Base-by-base conservation (phyloP, 495 filamentous ascomycete species). In the Penicilliopsis zonata region DNA sequence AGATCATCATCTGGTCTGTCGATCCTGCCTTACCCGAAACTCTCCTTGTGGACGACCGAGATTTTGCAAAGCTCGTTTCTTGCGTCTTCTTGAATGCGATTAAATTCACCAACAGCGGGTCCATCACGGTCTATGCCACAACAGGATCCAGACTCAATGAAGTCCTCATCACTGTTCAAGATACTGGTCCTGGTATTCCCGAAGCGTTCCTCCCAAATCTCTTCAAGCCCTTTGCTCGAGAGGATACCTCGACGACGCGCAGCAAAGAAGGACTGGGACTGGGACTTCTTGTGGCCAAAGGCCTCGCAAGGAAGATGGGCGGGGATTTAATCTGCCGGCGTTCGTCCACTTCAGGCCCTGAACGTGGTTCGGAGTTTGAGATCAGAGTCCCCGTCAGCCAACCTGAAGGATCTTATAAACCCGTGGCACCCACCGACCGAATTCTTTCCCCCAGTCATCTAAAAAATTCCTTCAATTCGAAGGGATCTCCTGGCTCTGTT, bases 21-120 rank as follows among this genome's bases (percentile, higher is more conserved):
- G 72, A 80, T 41, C 48, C 69, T 5, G 60, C 57, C 20, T 65
- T 86, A 14, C 82, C 82, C 1, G 71, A 78, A 14, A 71, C 67
- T 3, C 63, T 86, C 31, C 64, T 80, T 24, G 69, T 78, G 33
- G 80, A 83, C 51, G 74, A 81, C 43, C 69, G 76, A 35, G 76
- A 82, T 37, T 48, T 87, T n/a, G 70, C 74, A 8, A 86, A 85
- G 45, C 48, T 82, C 35, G 69, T 84, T 2, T 82, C 79, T 6
- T 80, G 78, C 36, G 69, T 86, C 10, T 72, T 84, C 34, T 57
- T 82, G 18, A 87, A 86, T 49, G 82, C 82, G 3, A 68, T 86
- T 34, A 87, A 87, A 47, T 87, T 86, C 43, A 85, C 82, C 0
- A 75, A 81, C 37, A 63, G 61, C 33, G 82, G 82, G 13, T 62